These are phyloP conservation scores for Scheffersomyces quercinus DNA, from an alignment of 1,139 yeast species.

Conservation along the genomic window DNA sequence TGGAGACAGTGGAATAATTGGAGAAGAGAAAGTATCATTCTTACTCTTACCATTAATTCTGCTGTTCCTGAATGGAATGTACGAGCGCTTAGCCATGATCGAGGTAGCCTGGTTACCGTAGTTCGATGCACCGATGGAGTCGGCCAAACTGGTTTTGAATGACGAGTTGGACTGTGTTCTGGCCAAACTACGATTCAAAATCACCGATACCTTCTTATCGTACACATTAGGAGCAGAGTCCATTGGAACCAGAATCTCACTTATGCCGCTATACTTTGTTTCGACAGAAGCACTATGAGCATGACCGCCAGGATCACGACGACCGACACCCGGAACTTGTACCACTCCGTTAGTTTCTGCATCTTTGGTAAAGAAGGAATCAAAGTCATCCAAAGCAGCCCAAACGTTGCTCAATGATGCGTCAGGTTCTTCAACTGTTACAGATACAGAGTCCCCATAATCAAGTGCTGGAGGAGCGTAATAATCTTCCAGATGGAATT, in stretches of 20 bases:
- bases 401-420: constrained; percentile 90
- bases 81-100: constrained; percentile 32
- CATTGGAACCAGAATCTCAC: constrained; percentile 47
- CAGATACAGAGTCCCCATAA: constrained; percentile 36
- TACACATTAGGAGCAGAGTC: constrained; percentile 79
- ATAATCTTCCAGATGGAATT: constrained; percentile 70
- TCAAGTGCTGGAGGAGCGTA: constrained; percentile 41
- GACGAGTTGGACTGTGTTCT: constrained; percentile 75
- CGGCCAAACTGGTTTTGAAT: constrained; percentile 72
- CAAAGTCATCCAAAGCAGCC: constrained; percentile 94
- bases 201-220: constrained; percentile 76
- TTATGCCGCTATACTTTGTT: constrained; percentile 36
- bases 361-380: constrained; percentile 86
- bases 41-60: constrained; percentile 19
- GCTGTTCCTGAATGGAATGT: constrained; percentile 46
- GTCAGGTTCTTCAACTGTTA: constrained; percentile 59
- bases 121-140: constrained; percentile 45
- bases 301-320: constrained; percentile 23
- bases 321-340: constrained; percentile 8
- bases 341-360: constrained; percentile 23
- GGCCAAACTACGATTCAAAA: constrained; percentile 72
- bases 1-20: constrained; percentile 12
- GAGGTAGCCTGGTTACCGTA: constrained; percentile 15
- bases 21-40: constrained; percentile 23
- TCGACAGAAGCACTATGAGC: constrained; percentile 53